Conservation (phyloP, 371 early-diverging fungal species). For the Catenaria anguillulae region DNA sequence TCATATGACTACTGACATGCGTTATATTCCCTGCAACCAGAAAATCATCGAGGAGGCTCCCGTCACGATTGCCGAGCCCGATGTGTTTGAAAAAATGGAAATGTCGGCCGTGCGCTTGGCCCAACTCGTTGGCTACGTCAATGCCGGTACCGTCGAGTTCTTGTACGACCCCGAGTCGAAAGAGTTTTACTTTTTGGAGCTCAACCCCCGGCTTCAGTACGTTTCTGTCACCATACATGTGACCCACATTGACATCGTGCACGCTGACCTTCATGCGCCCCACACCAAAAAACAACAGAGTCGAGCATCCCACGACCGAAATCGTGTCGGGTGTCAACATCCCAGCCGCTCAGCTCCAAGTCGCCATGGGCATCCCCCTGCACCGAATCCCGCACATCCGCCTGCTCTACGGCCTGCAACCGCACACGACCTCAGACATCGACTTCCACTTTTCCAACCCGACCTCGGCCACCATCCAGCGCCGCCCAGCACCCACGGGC, state of each 20-base stretch:
- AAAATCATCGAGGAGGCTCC: constrained; percentile 95
- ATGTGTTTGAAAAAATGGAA: constrained; percentile 80
- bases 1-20: constrained; percentile 21
- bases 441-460: constrained; percentile 81
- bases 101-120: constrained; percentile 89
- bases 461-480: constrained; percentile 56
- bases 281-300: too few relatives aligned
- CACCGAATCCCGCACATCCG: constrained; percentile 88
- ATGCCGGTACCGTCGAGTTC: constrained; percentile 97
- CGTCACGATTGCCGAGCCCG: constrained; percentile 72
- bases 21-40: constrained; percentile 18
- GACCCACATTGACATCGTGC: not conserved
- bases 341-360: constrained; percentile 92
- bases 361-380: constrained; percentile 95
- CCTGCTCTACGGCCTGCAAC: constrained; percentile 72
- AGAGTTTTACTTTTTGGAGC: constrained; percentile 90
- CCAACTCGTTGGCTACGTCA: constrained; percentile 84
- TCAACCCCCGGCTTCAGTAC: constrained; percentile 96
- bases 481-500: constrained; percentile 85
- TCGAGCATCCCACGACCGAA: constrained; percentile 98
- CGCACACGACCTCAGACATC: constrained; percentile 66
- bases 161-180: constrained; percentile 74
- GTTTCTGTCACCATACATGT: too few relatives aligned
- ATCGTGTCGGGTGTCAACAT: constrained; percentile 96
- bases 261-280: not conserved